Percentiles rank a stretch among this genome's conserved stretches.
phyloP scores from a whole-genome alignment of 208 protist genomes.

The Crithidia bombi region DNA sequence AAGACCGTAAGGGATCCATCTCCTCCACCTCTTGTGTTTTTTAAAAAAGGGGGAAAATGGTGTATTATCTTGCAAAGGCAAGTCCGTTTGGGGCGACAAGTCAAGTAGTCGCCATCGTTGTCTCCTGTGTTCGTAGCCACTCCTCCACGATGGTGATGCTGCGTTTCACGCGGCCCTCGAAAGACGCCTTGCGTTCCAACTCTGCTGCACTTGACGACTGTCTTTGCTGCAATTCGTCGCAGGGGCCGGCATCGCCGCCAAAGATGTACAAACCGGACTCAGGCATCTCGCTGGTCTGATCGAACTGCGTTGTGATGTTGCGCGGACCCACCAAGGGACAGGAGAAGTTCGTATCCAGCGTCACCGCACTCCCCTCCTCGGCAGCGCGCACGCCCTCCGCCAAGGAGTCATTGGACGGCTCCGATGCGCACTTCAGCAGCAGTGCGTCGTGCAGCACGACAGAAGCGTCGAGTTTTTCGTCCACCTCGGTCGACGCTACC shows the following conservation, averaged over 20 bases:
- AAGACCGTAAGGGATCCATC: too few relatives aligned
- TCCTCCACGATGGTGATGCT: slow-evolving; percentile 18
- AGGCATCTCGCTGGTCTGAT: slow-evolving; percentile 11
- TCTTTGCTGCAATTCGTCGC: not conserved
- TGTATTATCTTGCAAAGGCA: not conserved
- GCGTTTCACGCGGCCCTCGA: slow-evolving; percentile 10
- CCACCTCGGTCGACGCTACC: not conserved
- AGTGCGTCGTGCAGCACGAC: not conserved
- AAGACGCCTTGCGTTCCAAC: slow-evolving; percentile 2
- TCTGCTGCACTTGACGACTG: slow-evolving; percentile 10
- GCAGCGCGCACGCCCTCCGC: not conserved
- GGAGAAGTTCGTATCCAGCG: slow-evolving; percentile 4
- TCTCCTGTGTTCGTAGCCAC: slow-evolving; percentile 3
- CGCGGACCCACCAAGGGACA: slow-evolving; percentile 15
- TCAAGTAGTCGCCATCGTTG: not conserved
- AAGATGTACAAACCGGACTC: not conserved
- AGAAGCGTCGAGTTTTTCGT: not conserved
- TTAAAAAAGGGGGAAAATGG: too few relatives aligned
- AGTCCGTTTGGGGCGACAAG: not conserved
- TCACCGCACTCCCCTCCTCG: not conserved
- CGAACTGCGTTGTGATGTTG: slow-evolving; percentile 18
- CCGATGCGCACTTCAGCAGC: not conserved
- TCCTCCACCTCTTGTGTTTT: too few relatives aligned
- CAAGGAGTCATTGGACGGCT: slow-evolving; percentile 4
- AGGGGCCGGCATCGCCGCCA: not conserved